phyloP scores from a whole-genome alignment of 129 eudicot genomes.

The Pulicaria dysenterica region DNA sequence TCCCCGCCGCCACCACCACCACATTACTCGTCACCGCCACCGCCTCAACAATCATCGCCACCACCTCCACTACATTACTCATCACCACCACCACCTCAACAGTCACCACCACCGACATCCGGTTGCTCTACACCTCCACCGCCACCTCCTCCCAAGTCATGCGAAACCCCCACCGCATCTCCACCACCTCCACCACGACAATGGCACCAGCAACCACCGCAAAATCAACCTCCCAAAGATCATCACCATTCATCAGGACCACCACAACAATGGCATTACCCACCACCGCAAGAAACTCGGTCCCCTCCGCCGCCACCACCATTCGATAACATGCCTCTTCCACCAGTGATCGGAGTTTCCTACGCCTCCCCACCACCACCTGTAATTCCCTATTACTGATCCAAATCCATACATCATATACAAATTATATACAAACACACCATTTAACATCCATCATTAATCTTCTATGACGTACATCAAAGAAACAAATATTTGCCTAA shows the following conservation, averaged over 20 bases:
- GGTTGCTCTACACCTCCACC: constrained; percentile 31
- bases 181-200: constrained; percentile 44
- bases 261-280: constrained; percentile 38
- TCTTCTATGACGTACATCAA: constrained; percentile 10
- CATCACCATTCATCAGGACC: constrained; percentile 34
- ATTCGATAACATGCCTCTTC: constrained; percentile 54
- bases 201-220: constrained; percentile 35
- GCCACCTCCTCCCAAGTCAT: constrained; percentile 26
- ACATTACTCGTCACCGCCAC: constrained; percentile 13
- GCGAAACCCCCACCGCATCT: constrained; percentile 31
- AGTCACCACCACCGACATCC: constrained; percentile 38
- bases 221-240: constrained; percentile 37
- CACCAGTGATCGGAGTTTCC: constrained; percentile 73
- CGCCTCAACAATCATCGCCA: constrained; percentile 34
- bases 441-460: constrained; percentile 23
- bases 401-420: constrained; percentile 19
- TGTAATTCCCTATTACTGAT: constrained; percentile 65
- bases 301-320: constrained; percentile 57
- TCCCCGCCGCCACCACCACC: constrained; percentile 31
- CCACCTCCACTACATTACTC: constrained; percentile 30
- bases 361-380: constrained; percentile 98
- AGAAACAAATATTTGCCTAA: constrained; percentile 5
- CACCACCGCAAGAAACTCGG: constrained; percentile 36
- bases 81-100: constrained; percentile 33
- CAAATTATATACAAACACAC: constrained; percentile 24